phyloP scores from a whole-genome alignment of 345 rosid genomes.

The Diplotaxis tenuifolia region DNA sequence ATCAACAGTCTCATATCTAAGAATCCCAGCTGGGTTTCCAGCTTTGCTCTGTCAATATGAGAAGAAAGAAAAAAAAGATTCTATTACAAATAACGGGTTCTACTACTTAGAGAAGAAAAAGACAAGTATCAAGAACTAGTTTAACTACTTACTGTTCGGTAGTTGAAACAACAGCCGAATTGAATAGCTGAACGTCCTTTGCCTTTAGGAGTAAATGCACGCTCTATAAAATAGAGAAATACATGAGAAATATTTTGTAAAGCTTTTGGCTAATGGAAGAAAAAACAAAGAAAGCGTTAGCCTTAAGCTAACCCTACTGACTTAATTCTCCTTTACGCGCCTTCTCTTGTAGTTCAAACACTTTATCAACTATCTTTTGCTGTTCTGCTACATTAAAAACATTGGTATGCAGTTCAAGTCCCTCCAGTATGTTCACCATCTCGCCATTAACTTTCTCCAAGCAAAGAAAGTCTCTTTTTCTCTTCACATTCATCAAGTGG shows the following conservation, averaged over 20 bases:
- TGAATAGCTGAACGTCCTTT: conserved; percentile 62
- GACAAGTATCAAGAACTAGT: neutral
- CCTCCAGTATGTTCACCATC: conserved; percentile 43
- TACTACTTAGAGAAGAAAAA: neutral
- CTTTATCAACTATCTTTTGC: conserved; percentile 45
- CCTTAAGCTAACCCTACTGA: conserved; percentile 20
- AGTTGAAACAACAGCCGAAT: conserved; percentile 60
- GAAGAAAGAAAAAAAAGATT: neutral
- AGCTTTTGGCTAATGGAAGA: neutral
- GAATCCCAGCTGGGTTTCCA: conserved; percentile 51
- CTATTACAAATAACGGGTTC: neutral
- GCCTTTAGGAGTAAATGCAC: conserved; percentile 48
- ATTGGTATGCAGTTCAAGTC: conserved; percentile 49
- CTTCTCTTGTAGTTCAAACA: conserved; percentile 29
- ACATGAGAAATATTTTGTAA: neutral
- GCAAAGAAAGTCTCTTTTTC: conserved; percentile 48
- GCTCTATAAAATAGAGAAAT: conserved; percentile 20
- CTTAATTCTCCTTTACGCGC: neutral
- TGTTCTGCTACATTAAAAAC: conserved; percentile 52
- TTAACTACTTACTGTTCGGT: conserved; percentile 22
- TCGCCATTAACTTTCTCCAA: conserved; percentile 35
- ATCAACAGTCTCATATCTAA: conserved; percentile 52
- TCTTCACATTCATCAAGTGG: conserved; percentile 28
- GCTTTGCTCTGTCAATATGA: conserved; percentile 39
- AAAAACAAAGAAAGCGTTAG: neutral